These are phyloP conservation scores for Bigelowiella natans DNA, from an alignment of 78 protist species.

Conservation along the genomic window DNA sequence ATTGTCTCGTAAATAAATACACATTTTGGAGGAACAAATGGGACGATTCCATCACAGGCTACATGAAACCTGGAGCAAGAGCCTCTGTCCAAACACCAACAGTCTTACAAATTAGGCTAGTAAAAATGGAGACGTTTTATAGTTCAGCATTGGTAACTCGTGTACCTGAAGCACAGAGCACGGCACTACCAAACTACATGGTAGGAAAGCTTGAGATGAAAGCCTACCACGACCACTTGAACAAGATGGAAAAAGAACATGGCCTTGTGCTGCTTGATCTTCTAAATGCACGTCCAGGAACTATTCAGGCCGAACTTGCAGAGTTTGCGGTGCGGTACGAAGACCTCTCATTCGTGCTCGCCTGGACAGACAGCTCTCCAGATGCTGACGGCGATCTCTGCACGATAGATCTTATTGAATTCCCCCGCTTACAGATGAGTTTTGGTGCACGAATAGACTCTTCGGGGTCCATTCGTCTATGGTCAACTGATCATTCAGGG, in stretches of 20 bases:
- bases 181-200: background rate
- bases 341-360: conserved; percentile 21
- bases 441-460: background rate
- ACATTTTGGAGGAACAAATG: conserved; percentile 19
- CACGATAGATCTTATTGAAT: conserved; percentile 26
- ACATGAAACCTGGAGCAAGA: background rate
- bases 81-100: background rate
- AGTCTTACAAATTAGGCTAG: background rate
- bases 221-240: background rate
- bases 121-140: background rate
- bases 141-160: background rate
- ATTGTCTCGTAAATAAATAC: conserved; percentile 17
- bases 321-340: background rate
- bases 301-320: background rate
- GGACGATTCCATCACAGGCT: conserved; percentile 23
- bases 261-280: background rate
- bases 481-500: conserved; percentile 28
- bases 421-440: conserved; percentile 43
- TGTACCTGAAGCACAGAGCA: background rate
- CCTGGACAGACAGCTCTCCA: conserved; percentile 16
- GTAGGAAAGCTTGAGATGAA: background rate
- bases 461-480: background rate
- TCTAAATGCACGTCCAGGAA: background rate
- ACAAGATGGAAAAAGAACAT: background rate
- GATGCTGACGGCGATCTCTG: background rate